These are phyloP conservation scores for Diddensiella santjacobensis DNA, from an alignment of 805 yeast species.

Conservation along the genomic window DNA sequence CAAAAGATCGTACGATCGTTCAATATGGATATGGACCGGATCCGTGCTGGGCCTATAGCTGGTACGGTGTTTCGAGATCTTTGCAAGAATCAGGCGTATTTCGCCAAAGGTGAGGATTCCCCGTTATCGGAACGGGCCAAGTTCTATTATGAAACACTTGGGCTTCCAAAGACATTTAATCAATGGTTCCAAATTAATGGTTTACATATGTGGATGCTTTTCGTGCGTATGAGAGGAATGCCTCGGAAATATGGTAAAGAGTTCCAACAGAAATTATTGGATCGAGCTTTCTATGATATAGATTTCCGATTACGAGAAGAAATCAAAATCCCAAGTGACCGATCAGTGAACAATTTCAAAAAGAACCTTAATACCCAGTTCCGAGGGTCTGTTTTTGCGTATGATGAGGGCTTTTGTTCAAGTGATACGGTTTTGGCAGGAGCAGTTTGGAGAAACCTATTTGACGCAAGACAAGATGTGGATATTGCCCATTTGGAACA, in stretches of 20 bases:
- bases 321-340: conserved; percentile 74
- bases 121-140: conserved; percentile 62
- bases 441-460: conserved; percentile 69
- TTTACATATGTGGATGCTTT: conserved; percentile 89
- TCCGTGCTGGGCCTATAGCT: conserved; percentile 91
- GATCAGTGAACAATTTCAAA: conserved; percentile 79
- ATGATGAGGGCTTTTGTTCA: conserved; percentile 85
- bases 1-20: conserved; percentile 40
- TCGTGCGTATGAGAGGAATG: conserved; percentile 94
- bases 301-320: conserved; percentile 82
- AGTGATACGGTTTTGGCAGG: conserved; percentile 45
- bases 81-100: conserved; percentile 74
- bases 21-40: conserved; percentile 82
- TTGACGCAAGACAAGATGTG: conserved; percentile 75
- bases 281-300: conserved; percentile 84
- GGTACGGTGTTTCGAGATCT: conserved; percentile 83
- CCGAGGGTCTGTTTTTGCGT: conserved; percentile 82
- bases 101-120: conserved; percentile 21
- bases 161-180: conserved; percentile 81
- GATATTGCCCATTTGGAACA: conserved; percentile 85
- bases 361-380: conserved; percentile 88
- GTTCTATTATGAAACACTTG: conserved; percentile 81
- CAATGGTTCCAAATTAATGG: conserved; percentile 94
- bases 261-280: conserved; percentile 89
- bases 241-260: conserved; percentile 84